Base-by-base conservation (phyloP, 352 stramenopile genomes). In the Pythium myriotylum region DNA sequence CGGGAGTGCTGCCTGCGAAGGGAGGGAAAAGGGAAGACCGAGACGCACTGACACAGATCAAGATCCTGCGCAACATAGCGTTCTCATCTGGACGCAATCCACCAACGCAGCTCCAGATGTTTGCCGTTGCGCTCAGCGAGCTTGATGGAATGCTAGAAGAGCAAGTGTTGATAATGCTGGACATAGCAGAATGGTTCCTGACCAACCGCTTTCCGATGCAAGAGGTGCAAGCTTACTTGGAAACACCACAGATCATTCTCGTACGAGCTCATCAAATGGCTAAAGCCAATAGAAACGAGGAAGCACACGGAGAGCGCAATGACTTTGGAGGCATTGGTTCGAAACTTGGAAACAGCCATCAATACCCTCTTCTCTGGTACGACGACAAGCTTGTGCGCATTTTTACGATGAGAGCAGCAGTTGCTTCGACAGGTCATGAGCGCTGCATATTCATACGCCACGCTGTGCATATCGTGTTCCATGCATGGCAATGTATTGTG, bases 161-260 rank as follows among this genome's bases (percentile, higher is more conserved):
- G 46, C 79, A 89, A 47, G 63, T 79, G 9, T 42, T 88, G 16
- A 58, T 89, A 22, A 58, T 95, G 17, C 57, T 96, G 0, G 88
- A 97, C 40, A 81, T 96, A 47, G 88, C 81, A 4, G 89, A 97
- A 60, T 97, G 88, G 88, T 56, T 96, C 22, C 81, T 84, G 53
- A 84, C 85, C 1, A 88, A 90, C 37, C 76, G 82, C 3, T 76
- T 92, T 29, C 70, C 84, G 0, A 45, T 62, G 19, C 62, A 88
- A 52, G 86, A 93, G 26, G 70, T 79, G 1, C 54, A 82, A 1
- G 43, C 69, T 10, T 79, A 93, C 61, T 48, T 95, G 7, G 68
- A 89, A n/a, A 74, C 59, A 5, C 84, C 86, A 13, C 46, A 74
- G 8, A 76, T 71, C 16, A 71, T 75, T 3, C 43, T 96, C 20